Percentiles rank a stretch among this genome's conserved stretches.
Evolutionary conservation across 257 asterid species (phyloP).

Genomic region (Ilex asprella): DNA sequence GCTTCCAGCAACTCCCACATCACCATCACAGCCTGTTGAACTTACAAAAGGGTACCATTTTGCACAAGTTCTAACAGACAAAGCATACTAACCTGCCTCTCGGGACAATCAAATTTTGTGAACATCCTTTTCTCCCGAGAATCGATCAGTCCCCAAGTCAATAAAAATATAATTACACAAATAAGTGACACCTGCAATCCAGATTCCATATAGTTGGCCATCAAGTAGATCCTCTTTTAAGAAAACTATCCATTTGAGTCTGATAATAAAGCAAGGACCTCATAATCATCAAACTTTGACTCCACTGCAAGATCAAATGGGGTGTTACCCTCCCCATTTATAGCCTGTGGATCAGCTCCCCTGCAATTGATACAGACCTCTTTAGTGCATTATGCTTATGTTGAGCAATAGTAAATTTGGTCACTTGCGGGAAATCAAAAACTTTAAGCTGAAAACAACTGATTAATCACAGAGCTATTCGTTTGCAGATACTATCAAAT

Average conservation of each 20-base stretch:
- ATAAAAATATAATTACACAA: slow-evolving; percentile 37
- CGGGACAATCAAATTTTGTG: slow-evolving; percentile 11
- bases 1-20: slow-evolving; percentile 11
- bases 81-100: slow-evolving; percentile 9
- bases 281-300: slow-evolving; percentile 54
- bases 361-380: slow-evolving; percentile 30
- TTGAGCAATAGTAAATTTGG: neutral
- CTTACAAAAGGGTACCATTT: slow-evolving; percentile 4
- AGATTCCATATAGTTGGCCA: slow-evolving; percentile 2
- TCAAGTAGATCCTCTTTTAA: slow-evolving; percentile 6
- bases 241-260: slow-evolving; percentile 34
- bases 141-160: slow-evolving; percentile 9
- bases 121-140: slow-evolving; percentile 17
- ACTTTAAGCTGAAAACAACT: neutral
- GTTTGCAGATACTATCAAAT: too few species aligned
- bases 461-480: too few species aligned
- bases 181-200: slow-evolving; percentile 22
- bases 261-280: slow-evolving; percentile 58
- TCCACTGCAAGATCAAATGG: slow-evolving; percentile 54
- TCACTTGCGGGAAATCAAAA: neutral
- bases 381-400: neutral
- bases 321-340: slow-evolving; percentile 57
- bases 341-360: slow-evolving; percentile 81
- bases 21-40: slow-evolving; percentile 9
- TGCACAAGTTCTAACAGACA: slow-evolving; percentile 5